Base-by-base conservation (phyloP, 306 rosid species). In the Sindora glabra region DNA sequence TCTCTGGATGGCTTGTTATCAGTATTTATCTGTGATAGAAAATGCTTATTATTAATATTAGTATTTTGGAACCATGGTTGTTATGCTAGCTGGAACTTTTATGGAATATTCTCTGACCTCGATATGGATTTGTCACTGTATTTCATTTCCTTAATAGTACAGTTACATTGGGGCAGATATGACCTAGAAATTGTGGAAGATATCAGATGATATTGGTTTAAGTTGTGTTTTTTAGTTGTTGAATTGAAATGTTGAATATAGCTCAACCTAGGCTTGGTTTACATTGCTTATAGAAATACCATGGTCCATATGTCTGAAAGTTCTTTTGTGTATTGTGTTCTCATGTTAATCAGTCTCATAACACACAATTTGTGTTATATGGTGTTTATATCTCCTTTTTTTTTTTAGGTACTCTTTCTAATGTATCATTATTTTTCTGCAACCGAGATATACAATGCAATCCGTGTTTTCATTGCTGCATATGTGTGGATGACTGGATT, bases 401-500 rank as follows among this genome's bases (percentile, higher is more conserved):
- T 57, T 46, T 40, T 70, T 73, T 95, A 94, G 99, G 95, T 89
- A 70, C 95, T 94, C 32, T 94, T 94, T 82, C 67, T 94, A 48
- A 80, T 94, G 87, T 94, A 94, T 62, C 99, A 94, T 72, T 94
- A 94, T 80, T 94, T 94, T 73, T 95, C 97, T 75, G 97, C 97
- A 13, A 69, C 81, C 16, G 99, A 94, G 88, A 94, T 94, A 69
- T 94, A 94, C 80, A 94, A 94, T 59, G 95, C 99, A 54, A 94
- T 94, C 18, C 94, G 97, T 38, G 11, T 94, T 37, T 94, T 94
- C 70, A 94, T 94, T 84, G 99, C 99, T 64, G 99, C 99, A 16
- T 94, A 94, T 80, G 97, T 94, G 79, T 94, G 97, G 97, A 86
- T 94, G 97, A 94, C 99, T 66, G 99, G 99, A 59, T 94, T 94